Evolutionary conservation across 331 rosid species (phyloP), one percentile per base, ranked within the genome.

Genomic region (Quercus tomentella): DNA sequence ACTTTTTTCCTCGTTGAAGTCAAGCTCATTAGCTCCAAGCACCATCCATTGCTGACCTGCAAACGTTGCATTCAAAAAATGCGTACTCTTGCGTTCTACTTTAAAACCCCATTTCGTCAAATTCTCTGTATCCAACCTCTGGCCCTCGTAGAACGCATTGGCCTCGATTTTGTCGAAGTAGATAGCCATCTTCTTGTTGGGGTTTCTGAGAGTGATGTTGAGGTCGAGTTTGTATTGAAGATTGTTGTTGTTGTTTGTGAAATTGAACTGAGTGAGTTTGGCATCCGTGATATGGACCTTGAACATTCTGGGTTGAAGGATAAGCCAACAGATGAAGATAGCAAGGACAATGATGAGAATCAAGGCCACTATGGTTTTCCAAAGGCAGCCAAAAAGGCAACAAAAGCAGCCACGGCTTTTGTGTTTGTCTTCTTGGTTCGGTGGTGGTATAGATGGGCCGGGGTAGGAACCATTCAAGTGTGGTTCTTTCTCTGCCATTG

Each of bases 101-200:
- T 81, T 73, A 76, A 85, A 86, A 20, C 35, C 26, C 73, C 83
- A 86, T 22, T 16, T 15, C 73, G 3, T 62, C 56, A 79, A 86
- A 56, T 1, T 6, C 2, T 25, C 62, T 45, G 76, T 1, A 33
- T 9, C 18, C 2, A 91, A 83, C 70, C 89, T 73, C 4, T 55
- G 80, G 31, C 71, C 89, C 35, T 79, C 85, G 80, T 73, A 90
- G 31, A 75, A n/a, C 0, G 90, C 88, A 0, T 60, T 63, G 57
- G 88, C 96, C 30, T 87, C 87, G 75, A 89, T 80, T 63, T 1
- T 9, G 65, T 89, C 90, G 78, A 82, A 89, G 79, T 91, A 87
- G 71, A 91, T 28, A 0, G 88, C 91, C 0, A 89, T 77, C 61
- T 62, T 77, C 33, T 41, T 86, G 86, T 91, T 91, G 1, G 93